Conservation (phyloP, 345 rosid species). For the Hibiscus mutabilis region DNA sequence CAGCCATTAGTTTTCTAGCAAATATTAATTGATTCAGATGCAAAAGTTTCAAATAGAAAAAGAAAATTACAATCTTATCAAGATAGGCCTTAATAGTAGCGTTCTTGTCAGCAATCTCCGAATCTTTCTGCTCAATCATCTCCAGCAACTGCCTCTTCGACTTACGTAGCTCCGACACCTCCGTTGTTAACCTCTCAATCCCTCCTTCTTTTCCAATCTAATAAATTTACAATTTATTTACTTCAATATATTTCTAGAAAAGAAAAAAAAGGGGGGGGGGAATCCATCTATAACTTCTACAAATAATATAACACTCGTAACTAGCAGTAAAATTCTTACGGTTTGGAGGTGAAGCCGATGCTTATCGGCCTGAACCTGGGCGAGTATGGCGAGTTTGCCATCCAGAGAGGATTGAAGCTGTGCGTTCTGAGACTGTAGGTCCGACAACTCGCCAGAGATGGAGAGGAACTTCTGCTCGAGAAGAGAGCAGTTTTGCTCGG, state of each 20-base stretch:
- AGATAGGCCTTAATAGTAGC: slow-evolving; percentile 59
- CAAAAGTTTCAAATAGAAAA: background rate
- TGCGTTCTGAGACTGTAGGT: slow-evolving; percentile 52
- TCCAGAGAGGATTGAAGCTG: slow-evolving; percentile 72
- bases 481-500: slow-evolving; percentile 95
- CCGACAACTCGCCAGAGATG: slow-evolving; percentile 50
- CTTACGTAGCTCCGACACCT: slow-evolving; percentile 66
- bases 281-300: background rate
- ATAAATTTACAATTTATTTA: background rate
- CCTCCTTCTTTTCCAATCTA: slow-evolving; percentile 86
- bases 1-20: background rate
- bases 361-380: slow-evolving; percentile 64
- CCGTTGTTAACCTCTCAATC: slow-evolving; percentile 62
- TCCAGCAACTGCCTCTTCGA: slow-evolving; percentile 84
- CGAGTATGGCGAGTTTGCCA: slow-evolving; percentile 55
- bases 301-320: background rate
- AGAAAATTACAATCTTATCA: slow-evolving; percentile 63
- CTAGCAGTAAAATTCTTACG: slow-evolving; percentile 23
- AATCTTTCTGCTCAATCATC: slow-evolving; percentile 76
- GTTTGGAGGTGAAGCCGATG: slow-evolving; percentile 74
- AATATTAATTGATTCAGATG: background rate
- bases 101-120: slow-evolving; percentile 72
- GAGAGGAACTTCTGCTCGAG: slow-evolving; percentile 92
- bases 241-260: background rate
- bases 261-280: background rate